These are phyloP conservation scores for Crithidia brevicula DNA, from an alignment of 208 protist species.

Conservation along the genomic window DNA sequence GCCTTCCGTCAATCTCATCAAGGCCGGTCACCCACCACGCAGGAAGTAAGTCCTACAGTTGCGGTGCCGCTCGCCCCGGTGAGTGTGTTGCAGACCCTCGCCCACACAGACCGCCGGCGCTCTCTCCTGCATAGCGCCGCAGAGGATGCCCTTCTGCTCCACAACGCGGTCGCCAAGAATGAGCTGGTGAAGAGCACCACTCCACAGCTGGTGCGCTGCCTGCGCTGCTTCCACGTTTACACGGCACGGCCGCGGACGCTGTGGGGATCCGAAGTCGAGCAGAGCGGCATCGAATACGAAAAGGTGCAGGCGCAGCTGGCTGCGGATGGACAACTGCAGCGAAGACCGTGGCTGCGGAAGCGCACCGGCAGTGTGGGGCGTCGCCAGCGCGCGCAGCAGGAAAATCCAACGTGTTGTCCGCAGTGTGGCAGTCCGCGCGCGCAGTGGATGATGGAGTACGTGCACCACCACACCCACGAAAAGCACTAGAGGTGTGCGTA, in stretches of 20 bases:
- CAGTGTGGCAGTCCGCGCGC: conserved; percentile 63
- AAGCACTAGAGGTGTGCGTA: conserved; percentile 12
- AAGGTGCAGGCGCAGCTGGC: conserved; percentile 39
- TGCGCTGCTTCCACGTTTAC: conserved; percentile 86
- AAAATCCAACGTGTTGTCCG: conserved; percentile 59
- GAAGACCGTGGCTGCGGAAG: conserved; percentile 44
- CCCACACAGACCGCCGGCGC: conserved; percentile 25
- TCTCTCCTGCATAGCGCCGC: conserved; percentile 45
- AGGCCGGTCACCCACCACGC: conserved; percentile 33
- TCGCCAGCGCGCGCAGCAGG: conserved; percentile 24
- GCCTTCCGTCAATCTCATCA: conserved; percentile 61
- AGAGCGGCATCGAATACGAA: conserved; percentile 70
- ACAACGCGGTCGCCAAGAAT: conserved; percentile 58
- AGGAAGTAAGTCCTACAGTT: conserved; percentile 59
- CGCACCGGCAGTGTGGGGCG: conserved; percentile 51
- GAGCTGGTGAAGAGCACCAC: conserved; percentile 68
- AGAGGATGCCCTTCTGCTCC: conserved; percentile 55
- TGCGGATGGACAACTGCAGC: conserved; percentile 19
- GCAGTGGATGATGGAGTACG: conserved; percentile 89
- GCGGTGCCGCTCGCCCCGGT: conserved; percentile 69
- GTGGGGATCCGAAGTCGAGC: conserved; percentile 62
- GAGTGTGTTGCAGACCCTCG: conserved; percentile 55
- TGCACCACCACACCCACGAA: conserved; percentile 78
- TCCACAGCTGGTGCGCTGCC: conserved; percentile 70
- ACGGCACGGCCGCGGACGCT: conserved; percentile 64